These are phyloP conservation scores for Pseudonitzschia multistriata DNA, from an alignment of 108 stramenopile genomes.

Conservation along the genomic window DNA sequence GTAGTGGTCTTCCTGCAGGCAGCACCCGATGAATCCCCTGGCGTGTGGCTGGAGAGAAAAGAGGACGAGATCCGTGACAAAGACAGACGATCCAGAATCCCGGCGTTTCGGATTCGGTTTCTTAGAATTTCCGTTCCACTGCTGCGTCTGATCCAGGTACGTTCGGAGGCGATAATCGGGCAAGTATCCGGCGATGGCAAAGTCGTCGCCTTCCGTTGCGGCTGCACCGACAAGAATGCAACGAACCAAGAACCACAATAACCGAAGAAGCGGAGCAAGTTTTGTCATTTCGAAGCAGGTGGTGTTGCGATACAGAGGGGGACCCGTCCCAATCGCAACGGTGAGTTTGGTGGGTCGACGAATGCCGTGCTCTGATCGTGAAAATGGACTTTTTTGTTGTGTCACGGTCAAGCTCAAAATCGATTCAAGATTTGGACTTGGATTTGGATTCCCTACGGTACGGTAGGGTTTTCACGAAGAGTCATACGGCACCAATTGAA, in stretches of 20 bases:
- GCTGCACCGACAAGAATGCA: not conserved
- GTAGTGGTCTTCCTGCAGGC: slow-evolving; percentile 54
- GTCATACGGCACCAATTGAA: no score
- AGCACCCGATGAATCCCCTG: slow-evolving; percentile 34
- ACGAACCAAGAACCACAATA: not conserved
- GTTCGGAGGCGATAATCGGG: slow-evolving; percentile 58
- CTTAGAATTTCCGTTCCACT: slow-evolving; percentile 5
- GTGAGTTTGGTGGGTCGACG: not conserved
- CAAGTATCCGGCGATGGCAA: slow-evolving; percentile 65
- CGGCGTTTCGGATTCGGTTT: slow-evolving; percentile 24
- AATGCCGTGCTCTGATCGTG: no score
- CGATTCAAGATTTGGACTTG: no score
- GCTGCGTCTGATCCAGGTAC: not conserved
- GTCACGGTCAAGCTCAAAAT: no score
- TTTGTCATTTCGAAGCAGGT: no score
- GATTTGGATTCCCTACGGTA: no score
- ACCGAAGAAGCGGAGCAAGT: not conserved
- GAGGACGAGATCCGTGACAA: slow-evolving; percentile 66
- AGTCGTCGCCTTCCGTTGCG: slow-evolving; percentile 20
- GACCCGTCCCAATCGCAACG: no score
- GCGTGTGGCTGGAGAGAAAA: slow-evolving; percentile 54
- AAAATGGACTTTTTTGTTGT: no score
- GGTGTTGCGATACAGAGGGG: not conserved
- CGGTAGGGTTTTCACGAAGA: no score
- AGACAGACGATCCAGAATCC: slow-evolving; percentile 9